Evolutionary conservation across 2,329 filamentous ascomycete species (phyloP).

Genomic region (Chrysosphaeria jannelii): DNA sequence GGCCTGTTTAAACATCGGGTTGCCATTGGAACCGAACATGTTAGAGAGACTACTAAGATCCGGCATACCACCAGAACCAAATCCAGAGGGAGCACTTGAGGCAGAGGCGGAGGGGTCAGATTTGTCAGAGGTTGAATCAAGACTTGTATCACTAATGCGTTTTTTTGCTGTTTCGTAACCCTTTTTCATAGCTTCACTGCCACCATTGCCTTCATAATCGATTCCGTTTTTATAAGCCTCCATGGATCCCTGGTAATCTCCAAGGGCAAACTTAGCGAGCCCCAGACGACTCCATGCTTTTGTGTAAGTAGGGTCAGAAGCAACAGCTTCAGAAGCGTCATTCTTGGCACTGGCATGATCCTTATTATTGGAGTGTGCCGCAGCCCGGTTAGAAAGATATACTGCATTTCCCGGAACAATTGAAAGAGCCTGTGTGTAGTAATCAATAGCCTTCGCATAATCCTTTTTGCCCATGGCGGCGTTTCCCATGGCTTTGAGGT

Average conservation of each 20-base stretch:
- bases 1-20: slow-evolving; percentile 96
- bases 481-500: slow-evolving; percentile 73
- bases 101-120: slow-evolving; percentile 5
- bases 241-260: slow-evolving; percentile 73
- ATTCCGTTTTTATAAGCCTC: slow-evolving; percentile 86
- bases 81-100: slow-evolving; percentile 9
- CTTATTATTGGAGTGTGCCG: slow-evolving; percentile 59
- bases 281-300: slow-evolving; percentile 92
- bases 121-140: slow-evolving; percentile 7
- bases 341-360: slow-evolving; percentile 60
- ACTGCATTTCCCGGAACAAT: slow-evolving; percentile 69
- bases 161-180: slow-evolving; percentile 82
- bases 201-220: slow-evolving; percentile 75
- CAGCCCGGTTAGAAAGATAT: slow-evolving; percentile 91
- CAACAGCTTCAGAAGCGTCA: slow-evolving; percentile 75
- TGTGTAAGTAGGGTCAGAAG: slow-evolving; percentile 72
- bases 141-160: slow-evolving; percentile 50
- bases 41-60: slow-evolving; percentile 39
- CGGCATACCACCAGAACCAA: slow-evolving; percentile 28
- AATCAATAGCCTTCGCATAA: slow-evolving; percentile 50
- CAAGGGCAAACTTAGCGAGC: slow-evolving; percentile 69
- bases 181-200: slow-evolving; percentile 91
- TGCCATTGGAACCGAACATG: slow-evolving; percentile 38
- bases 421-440: slow-evolving; percentile 65
- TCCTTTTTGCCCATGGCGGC: slow-evolving; percentile 87